Conservation (phyloP, 2,329 filamentous ascomycete species). For the Talaromyces amestolkiae region DNA sequence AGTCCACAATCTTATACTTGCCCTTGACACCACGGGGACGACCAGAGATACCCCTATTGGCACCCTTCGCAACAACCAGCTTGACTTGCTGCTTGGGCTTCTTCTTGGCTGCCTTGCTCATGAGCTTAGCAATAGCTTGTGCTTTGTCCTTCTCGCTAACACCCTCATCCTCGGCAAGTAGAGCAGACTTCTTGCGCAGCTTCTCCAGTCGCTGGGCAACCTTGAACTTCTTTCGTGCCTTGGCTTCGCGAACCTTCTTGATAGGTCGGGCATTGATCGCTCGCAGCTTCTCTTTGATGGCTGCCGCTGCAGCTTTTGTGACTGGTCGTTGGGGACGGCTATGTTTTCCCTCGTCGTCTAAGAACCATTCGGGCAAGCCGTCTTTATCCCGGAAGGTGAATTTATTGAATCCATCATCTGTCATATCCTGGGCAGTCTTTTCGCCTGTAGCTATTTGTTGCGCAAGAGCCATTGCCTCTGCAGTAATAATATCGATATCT, state of each 20-base stretch:
- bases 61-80: constrained; percentile 81
- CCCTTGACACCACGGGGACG: constrained; percentile 90
- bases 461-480: constrained; percentile 96
- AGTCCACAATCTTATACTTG: constrained; percentile 94
- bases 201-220: constrained; percentile 88
- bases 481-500: constrained; percentile 99
- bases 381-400: constrained; percentile 86
- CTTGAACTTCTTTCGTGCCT: constrained; percentile 96
- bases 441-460: constrained; percentile 86
- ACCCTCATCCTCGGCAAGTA: constrained; percentile 82
- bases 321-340: constrained; percentile 85
- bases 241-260: constrained; percentile 97
- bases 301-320: constrained; percentile 80
- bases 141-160: constrained; percentile 97
- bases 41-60: constrained; percentile 81
- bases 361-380: constrained; percentile 94
- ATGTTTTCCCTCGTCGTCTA: constrained; percentile 85
- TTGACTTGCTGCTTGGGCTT: constrained; percentile 80
- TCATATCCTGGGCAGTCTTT: constrained; percentile 72
- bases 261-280: constrained; percentile 93
- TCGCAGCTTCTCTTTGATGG: constrained; percentile 91
- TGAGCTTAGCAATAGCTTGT: constrained; percentile 73
- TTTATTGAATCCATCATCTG: constrained; percentile 93
- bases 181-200: constrained; percentile 92
- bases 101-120: constrained; percentile 79